These are phyloP conservation scores for Voacanga thouarsii DNA, from an alignment of 257 asterid genomes.

Conservation along the genomic window DNA sequence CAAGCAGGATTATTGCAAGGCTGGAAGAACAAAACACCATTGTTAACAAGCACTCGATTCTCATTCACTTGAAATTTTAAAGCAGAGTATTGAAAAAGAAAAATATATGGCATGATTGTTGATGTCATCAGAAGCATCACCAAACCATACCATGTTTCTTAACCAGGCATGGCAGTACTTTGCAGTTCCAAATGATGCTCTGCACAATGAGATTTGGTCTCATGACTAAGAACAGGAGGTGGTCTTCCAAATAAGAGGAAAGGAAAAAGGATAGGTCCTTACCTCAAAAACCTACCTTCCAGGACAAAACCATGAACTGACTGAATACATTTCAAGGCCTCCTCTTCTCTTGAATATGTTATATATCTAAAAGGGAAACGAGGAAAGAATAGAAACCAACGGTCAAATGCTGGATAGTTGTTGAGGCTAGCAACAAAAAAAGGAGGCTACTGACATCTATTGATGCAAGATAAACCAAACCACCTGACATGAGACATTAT, in stretches of 20 bases:
- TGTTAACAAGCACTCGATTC: not conserved
- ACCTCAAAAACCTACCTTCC: slow-evolving; percentile 87
- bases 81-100: slow-evolving; percentile 4
- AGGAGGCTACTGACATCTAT: slow-evolving; percentile 3
- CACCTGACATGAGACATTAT: not conserved
- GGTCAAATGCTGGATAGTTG: not conserved
- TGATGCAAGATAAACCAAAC: not conserved
- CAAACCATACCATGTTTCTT: slow-evolving; percentile 66
- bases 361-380: slow-evolving; percentile 55
- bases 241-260: not conserved
- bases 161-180: slow-evolving; percentile 98
- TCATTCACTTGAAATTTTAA: not conserved
- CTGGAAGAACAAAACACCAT: slow-evolving; percentile 45
- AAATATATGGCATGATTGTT: slow-evolving; percentile 1
- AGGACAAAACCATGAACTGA: slow-evolving; percentile 84
- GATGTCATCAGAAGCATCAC: slow-evolving; percentile 6
- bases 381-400: slow-evolving; percentile 5
- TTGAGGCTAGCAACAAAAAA: not conserved
- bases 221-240: slow-evolving; percentile 11
- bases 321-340: slow-evolving; percentile 86
- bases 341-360: slow-evolving; percentile 88
- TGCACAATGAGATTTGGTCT: slow-evolving; percentile 32
- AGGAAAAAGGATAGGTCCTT: slow-evolving; percentile 27
- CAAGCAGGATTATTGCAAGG: slow-evolving; percentile 88
- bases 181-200: slow-evolving; percentile 99